These are phyloP conservation scores for Dichomitus squalens DNA, from an alignment of 1,284 basidiomycete species.

Conservation along the genomic window DNA sequence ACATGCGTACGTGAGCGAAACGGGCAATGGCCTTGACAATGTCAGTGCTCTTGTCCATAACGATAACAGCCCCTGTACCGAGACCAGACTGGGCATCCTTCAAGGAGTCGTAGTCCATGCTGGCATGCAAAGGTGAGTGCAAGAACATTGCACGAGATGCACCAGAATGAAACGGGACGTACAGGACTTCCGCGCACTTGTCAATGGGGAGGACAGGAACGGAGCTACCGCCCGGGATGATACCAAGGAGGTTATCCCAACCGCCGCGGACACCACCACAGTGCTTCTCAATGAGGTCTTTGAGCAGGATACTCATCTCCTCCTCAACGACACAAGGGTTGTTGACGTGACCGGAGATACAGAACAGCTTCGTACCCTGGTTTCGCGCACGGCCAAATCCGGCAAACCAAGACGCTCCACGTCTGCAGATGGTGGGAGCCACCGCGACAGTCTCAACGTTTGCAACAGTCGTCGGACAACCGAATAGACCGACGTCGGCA, in stretches of 20 bases:
- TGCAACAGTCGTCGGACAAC: conserved; percentile 96
- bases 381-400: conserved; percentile 92
- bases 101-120: conserved; percentile 98
- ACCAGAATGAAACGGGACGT: conserved; percentile 39
- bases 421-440: conserved; percentile 93
- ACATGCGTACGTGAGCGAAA: conserved; percentile 73
- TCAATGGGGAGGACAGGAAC: conserved; percentile 92
- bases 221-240: conserved; percentile 94
- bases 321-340: conserved; percentile 98
- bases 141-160: neutral
- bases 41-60: conserved; percentile 98
- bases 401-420: conserved; percentile 93
- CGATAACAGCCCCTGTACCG: conserved; percentile 97
- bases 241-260: conserved; percentile 95
- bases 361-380: conserved; percentile 94
- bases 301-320: conserved; percentile 97
- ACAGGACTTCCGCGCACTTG: conserved; percentile 84
- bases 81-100: conserved; percentile 95
- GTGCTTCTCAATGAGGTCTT: conserved; percentile 95
- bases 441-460: conserved; percentile 99
- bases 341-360: conserved; percentile 97
- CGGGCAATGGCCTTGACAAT: conserved; percentile 92
- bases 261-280: conserved; percentile 94
- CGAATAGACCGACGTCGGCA: conserved; percentile 96
- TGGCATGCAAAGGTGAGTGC: conserved; percentile 31